Evolutionary conservation across 208 protist species (phyloP), one percentile per base, ranked within the genome.

Genomic region (Endotrypanum monterogeii): DNA sequence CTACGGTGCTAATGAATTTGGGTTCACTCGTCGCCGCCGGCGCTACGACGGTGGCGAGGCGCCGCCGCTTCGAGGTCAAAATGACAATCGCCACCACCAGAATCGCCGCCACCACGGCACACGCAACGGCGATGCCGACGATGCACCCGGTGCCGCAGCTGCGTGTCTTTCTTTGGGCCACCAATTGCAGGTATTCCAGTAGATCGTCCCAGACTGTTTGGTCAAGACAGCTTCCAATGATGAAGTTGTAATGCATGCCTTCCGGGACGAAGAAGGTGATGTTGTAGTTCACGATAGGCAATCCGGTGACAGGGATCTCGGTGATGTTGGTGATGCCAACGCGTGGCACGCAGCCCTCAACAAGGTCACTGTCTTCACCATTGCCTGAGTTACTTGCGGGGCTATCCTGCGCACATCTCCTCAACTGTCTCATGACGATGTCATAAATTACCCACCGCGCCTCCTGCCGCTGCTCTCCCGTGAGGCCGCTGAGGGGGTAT

Each of bases 61-160:
- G 88, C 37, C 79, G 67, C 11, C 88, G 88, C 82, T 95, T 95
- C 56, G 88, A 93, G 14, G 82, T 88, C n/a, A 89, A 30, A 7
- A 95, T 88, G 50, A 95, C 85, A 3, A 90, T 65, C 2, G 84
- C 44, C 3, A 89, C 83, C 39, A 93, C 83, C 28, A 93, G 72
- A 20, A 86, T 74, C 16, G 83, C 72, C n/a, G 84, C 78, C 25
- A 93, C 76, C 23, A 93, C 81, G 11, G 90, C 86, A 30, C 78
- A 76, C 41, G 67, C 87, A 5, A 93, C 84, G 35, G 90, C 90
- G 39, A 95, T 72, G 37, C 76, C 87, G 28, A 95, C 87, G 52
- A 95, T 90, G 76, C 90, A 95, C 44, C 86, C 88, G 4, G 85
- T 90, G 30, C 67, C 76, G 58, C 90, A 95, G 74, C 70, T 76